Evolutionary conservation across 805 yeast genomes (phyloP).

Genomic region (Lipomyces starkeyi): DNA sequence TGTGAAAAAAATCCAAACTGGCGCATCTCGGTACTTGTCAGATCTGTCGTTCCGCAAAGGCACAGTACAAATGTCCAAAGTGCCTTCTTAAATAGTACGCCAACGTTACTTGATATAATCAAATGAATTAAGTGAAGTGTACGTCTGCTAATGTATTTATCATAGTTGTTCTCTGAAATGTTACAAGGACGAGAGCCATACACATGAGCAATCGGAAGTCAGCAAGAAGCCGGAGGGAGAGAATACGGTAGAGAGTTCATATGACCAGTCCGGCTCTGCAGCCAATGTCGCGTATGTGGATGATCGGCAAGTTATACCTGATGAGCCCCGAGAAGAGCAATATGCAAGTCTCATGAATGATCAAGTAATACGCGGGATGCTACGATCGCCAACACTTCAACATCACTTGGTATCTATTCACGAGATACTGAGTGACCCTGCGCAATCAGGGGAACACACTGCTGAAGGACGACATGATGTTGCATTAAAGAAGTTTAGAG

Average conservation of each 20-base stretch:
- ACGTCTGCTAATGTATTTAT: slow-evolving; percentile 1
- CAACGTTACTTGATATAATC: not conserved
- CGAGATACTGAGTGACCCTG: slow-evolving; percentile 56
- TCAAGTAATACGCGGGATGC: slow-evolving; percentile 52
- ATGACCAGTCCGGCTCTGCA: not conserved
- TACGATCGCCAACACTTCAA: slow-evolving; percentile 60
- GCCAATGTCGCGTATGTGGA: not conserved
- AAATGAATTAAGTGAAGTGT: not conserved
- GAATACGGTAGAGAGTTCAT: not conserved
- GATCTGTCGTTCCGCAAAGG: slow-evolving; percentile 48
- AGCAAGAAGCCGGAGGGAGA: not conserved
- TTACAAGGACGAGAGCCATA: slow-evolving; percentile 53
- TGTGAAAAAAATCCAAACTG: slow-evolving; percentile 15
- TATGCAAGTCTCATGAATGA: slow-evolving; percentile 50
- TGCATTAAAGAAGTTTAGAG: slow-evolving; percentile 65
- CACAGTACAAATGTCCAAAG: slow-evolving; percentile 64
- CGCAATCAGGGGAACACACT: slow-evolving; percentile 56
- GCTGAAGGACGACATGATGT: slow-evolving; percentile 62
- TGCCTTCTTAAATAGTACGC: slow-evolving; percentile 46
- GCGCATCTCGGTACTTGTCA: slow-evolving; percentile 45
- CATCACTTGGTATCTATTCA: slow-evolving; percentile 59
- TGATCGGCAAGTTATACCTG: not conserved
- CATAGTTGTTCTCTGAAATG: slow-evolving; percentile 65
- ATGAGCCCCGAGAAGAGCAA: slow-evolving; percentile 38
- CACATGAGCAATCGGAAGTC: slow-evolving; percentile 39